Conservation (phyloP, 2,329 filamentous ascomycete genomes). For the Aspergillus ochraceus region DNA sequence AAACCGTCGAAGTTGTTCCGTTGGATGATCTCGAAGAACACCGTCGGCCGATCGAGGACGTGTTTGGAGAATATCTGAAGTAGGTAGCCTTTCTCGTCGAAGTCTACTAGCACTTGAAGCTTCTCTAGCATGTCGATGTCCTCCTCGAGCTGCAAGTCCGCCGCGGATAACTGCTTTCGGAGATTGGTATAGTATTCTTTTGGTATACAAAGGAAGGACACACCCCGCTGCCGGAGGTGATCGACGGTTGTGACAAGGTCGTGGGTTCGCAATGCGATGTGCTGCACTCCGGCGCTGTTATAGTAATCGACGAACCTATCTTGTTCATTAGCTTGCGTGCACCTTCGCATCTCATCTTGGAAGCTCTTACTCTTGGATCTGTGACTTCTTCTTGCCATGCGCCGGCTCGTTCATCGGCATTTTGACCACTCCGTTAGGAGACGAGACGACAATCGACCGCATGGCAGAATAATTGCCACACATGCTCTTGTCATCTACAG, state of each 20-base stretch:
- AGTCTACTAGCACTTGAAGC: constrained; percentile 85
- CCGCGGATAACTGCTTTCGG: constrained; percentile 64
- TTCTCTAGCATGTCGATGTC: constrained; percentile 72
- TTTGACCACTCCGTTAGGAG: constrained; percentile 75
- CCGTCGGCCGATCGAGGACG: constrained; percentile 86
- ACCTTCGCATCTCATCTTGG: neutral
- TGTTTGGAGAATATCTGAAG: constrained; percentile 74
- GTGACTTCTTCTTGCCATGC: constrained; percentile 76
- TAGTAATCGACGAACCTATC: constrained; percentile 69
- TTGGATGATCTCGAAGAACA: constrained; percentile 93
- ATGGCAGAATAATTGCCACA: constrained; percentile 86
- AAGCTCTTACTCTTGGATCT: constrained; percentile 75
- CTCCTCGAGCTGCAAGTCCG: constrained; percentile 62
- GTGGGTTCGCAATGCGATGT: constrained; percentile 67
- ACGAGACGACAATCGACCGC: constrained; percentile 82
- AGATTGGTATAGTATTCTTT: constrained; percentile 77
- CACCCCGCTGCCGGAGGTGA: neutral
- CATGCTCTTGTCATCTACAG: constrained; percentile 85
- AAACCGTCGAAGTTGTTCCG: constrained; percentile 84
- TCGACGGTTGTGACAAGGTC: neutral
- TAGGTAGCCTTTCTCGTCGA: constrained; percentile 84
- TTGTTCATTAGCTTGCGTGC: constrained; percentile 1
- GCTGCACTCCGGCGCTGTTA: constrained; percentile 80
- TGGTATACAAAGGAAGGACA: constrained; percentile 54
- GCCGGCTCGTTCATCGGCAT: constrained; percentile 98